Base-by-base conservation (phyloP, 2,329 filamentous ascomycete species). In the Exophiala spinifera region DNA sequence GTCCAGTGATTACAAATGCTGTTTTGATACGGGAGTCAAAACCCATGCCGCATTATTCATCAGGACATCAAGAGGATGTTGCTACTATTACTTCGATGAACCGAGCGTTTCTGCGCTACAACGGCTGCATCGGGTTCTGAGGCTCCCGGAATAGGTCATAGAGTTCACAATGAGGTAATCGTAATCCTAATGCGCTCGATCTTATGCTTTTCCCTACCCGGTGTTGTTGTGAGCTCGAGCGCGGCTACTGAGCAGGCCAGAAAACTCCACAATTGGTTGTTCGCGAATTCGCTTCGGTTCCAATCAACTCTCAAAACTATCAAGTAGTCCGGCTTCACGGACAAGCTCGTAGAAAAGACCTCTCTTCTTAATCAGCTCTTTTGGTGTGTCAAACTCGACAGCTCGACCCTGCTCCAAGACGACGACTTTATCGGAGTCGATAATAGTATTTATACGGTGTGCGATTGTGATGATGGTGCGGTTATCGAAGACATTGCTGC, bases 401-500 rank as follows among this genome's bases (percentile, higher is more conserved):
- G 99, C 91, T 65, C 85, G 83, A 40, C 94, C 94, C 71, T 88
- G 87, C 68, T 97, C 91, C 4, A 99, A 82, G 46, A 99, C 94
- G 33, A 99, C 86, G 59, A 99, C 94, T 47, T 91, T 84, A 74
- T 99, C 92, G 57, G 81, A 84, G 66, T 87, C 84, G 13, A 99
- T 80, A 65, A 99, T 97, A 10, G 94, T 99, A 75, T 97, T 97
- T 76, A 99, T 95, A 51, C 94, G 86, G 76, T 99, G 94, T 21
- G 94, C 94, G 66, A 99, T 96, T 1, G 94, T 99, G 72, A 99
- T 95, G 72, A 99, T 97, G 34, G 94, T 99, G 50, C 90, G 85
- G 72, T 96, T 90, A 58, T 86, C 81, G 75, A 99, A 99, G 70
- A 84, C 79, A 64, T 73, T 80, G 66, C 79, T 83, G 53, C 83